Evolutionary conservation across 257 asterid species (phyloP), one percentile per base, ranked within the genome.

Genomic region (Ehretia macrophylla): DNA sequence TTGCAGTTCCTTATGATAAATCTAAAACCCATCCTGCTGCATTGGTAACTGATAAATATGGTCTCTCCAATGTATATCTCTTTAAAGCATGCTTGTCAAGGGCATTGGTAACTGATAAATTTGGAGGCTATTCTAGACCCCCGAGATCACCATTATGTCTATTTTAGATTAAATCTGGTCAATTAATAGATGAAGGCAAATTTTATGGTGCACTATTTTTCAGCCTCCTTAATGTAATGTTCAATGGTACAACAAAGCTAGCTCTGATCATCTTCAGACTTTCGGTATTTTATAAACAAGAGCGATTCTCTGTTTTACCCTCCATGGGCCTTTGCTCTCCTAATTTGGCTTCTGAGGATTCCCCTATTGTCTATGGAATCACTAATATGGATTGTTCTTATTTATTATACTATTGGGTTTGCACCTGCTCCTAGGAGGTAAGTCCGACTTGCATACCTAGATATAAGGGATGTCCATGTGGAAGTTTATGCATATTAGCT

Each of bases 271-370:
- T 85, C 56, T 50, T 79, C 53, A 76, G 98, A 69, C 92, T 90
- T 69, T 96, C 98, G 0, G 95, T 87, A 56, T 90, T 87, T 82
- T 91, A 81, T 55, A 88, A 88, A 70, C 98, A 91, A n/a, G 56
- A 70, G 98, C 66, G 95, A 88, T 62, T 86, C 88, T 63, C 73
- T 85, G 42, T 85, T 91, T 77, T 91, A 65, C 75, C 98, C 98
- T 11, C 92, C 98, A 47, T 91, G 98, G 98, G 98, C 98, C 1
- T 91, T 91, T 58, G 85, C 96, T 11, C 69, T 91, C 39, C 98
- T 97, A 3, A 91, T 91, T 69, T 91, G 96, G 95, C 79, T 91
- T 65, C 77, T 85, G 32, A 73, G 82, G 68, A 80, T 91, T 66
- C 98, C 98, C 13, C 83, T 88, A 59, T 91, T 96, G 17, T 56